Percentiles rank a stretch among this genome's conserved stretches.
Evolutionary conservation across 257 asterid species (phyloP).

Genomic region (Plectranthus barbatus): DNA sequence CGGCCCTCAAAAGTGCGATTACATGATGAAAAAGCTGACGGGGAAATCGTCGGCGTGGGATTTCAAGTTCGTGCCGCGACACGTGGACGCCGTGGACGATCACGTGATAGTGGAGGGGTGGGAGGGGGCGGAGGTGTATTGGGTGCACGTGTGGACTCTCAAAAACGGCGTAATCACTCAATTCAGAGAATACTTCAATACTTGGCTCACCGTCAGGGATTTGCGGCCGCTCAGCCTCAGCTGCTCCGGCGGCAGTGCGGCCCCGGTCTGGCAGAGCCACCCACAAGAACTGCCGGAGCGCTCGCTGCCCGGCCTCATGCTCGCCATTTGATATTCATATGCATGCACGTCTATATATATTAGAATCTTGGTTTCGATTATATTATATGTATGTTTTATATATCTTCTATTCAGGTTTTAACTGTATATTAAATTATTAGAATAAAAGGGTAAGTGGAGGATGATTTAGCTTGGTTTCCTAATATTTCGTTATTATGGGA

Average conservation of each 20-base stretch:
- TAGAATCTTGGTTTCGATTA: no score
- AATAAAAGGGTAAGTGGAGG: no score
- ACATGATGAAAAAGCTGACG: constrained; percentile 88
- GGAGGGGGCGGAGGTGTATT: constrained; percentile 76
- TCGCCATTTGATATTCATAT: constrained; percentile 36
- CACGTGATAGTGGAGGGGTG: constrained; percentile 78
- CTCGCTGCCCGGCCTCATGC: constrained; percentile 73
- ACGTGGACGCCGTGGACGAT: constrained; percentile 55
- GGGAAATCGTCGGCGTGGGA: constrained; percentile 40
- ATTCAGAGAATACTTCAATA: constrained; percentile 81
- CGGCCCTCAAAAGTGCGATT: constrained; percentile 85
- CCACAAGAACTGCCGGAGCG: constrained; percentile 58
- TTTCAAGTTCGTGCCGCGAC: constrained; percentile 58
- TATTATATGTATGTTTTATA: no score
- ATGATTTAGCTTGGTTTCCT: no score
- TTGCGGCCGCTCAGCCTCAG: constrained; percentile 39
- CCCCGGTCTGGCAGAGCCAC: constrained; percentile 93
- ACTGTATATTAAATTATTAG: not conserved
- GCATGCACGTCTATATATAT: not conserved
- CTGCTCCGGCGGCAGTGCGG: constrained; percentile 20
- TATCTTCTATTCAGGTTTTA: not conserved
- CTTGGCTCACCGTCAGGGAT: constrained; percentile 76
- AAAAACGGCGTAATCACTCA: constrained; percentile 63
- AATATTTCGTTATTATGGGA: no score
- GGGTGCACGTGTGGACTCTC: constrained; percentile 93